phyloP scores from a whole-genome alignment of 495 filamentous ascomycete species.

The Neurospora cerealis region DNA sequence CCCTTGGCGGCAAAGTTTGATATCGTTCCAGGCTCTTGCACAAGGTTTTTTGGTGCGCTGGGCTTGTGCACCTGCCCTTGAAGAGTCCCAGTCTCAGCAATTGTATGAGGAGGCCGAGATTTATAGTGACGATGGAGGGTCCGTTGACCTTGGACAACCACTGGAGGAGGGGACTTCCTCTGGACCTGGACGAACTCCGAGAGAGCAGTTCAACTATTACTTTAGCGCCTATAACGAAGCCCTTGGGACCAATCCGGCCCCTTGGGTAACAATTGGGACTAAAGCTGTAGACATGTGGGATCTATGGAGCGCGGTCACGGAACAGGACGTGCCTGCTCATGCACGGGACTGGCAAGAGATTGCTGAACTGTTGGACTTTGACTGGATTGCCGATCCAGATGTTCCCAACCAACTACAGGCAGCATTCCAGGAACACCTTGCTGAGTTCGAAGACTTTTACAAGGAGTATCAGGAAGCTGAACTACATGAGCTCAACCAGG shows the following conservation, averaged over 20 bases:
- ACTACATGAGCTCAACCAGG: neutral
- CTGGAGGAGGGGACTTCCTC: neutral
- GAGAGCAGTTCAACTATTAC: slow-evolving; percentile 17
- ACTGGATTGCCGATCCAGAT: slow-evolving; percentile 23
- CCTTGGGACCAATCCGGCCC: neutral
- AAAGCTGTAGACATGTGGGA: slow-evolving; percentile 25
- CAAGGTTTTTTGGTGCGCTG: neutral
- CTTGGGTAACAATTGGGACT: slow-evolving; percentile 16
- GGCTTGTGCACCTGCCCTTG: neutral
- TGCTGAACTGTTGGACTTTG: slow-evolving; percentile 26
- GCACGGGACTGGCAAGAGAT: slow-evolving; percentile 30
- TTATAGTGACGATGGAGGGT: neutral
- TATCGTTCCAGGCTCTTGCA: neutral
- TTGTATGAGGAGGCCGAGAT: neutral
- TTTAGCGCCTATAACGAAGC: slow-evolving; percentile 15
- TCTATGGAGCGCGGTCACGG: slow-evolving; percentile 22
- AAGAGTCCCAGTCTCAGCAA: neutral
- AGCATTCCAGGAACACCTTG: slow-evolving; percentile 23
- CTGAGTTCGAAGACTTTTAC: slow-evolving; percentile 19
- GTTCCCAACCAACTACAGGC: slow-evolving; percentile 25
- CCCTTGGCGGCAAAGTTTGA: neutral
- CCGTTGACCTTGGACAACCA: neutral
- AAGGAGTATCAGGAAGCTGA: slow-evolving; percentile 13
- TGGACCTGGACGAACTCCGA: neutral
- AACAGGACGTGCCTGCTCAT: slow-evolving; percentile 14